Conservation (phyloP, 2,329 filamentous ascomycete species). For the Onygena corvina region DNA sequence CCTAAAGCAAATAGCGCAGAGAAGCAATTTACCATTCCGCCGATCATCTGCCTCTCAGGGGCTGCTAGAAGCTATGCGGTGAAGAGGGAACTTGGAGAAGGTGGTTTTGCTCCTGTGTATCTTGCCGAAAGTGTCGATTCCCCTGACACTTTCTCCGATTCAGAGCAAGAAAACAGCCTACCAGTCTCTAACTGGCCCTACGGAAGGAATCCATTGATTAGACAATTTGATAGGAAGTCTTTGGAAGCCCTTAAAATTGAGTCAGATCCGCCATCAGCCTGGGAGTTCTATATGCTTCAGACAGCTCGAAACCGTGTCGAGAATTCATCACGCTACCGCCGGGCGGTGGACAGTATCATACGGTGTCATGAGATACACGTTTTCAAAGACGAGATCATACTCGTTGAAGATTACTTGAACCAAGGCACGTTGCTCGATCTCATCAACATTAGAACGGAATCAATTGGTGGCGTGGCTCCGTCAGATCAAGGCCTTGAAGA, state of each 20-base stretch:
- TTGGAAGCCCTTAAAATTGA: constrained; percentile 94
- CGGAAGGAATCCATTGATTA: neutral
- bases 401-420: constrained; percentile 74
- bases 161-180: constrained; percentile 27
- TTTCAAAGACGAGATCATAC: constrained; percentile 77
- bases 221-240: constrained; percentile 36
- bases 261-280: constrained; percentile 62
- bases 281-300: constrained; percentile 96
- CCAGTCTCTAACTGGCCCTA: constrained; percentile 36
- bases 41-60: constrained; percentile 56
- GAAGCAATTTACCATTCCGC: constrained; percentile 50
- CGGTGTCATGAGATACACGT: constrained; percentile 82
- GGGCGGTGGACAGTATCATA: constrained; percentile 66
- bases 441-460: constrained; percentile 67
- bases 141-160: constrained; percentile 27
- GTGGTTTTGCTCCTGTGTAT: constrained; percentile 92
- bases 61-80: constrained; percentile 59
- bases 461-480: constrained; percentile 36
- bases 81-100: constrained; percentile 76
- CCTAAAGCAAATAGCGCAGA: constrained; percentile 35
- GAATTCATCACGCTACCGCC: constrained; percentile 42
- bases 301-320: constrained; percentile 66
- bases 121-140: constrained; percentile 64
- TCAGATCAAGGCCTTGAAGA: constrained; percentile 69
- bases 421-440: constrained; percentile 92